phyloP scores from a whole-genome alignment of 331 rosid genomes.

The Arachis monticola region DNA sequence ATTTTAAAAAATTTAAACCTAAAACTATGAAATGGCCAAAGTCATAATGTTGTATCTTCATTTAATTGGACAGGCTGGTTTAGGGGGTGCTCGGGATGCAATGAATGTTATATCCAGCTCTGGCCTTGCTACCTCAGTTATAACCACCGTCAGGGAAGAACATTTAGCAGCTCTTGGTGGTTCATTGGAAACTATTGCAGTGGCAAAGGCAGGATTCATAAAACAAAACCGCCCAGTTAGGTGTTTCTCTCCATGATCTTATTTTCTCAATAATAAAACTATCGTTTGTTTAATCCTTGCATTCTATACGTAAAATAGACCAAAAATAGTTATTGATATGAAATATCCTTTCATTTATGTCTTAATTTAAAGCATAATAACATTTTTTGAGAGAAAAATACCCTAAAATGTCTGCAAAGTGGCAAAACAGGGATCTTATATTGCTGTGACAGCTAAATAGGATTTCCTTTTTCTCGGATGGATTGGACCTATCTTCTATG shows the following conservation, averaged over 20 bases:
- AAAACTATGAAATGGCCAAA: not conserved
- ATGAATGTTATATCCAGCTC: conserved; percentile 78
- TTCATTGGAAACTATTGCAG: conserved; percentile 88
- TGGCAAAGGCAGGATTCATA: conserved; percentile 92
- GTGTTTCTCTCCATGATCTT: conserved; percentile 60
- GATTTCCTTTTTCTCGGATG: not conserved
- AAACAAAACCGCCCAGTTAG: conserved; percentile 83
- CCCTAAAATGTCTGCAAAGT: not conserved
- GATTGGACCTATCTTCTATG: not conserved
- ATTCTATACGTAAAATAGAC: not conserved
- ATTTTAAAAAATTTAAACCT: conserved; percentile 6
- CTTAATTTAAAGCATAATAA: too few relatives aligned
- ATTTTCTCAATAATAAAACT: not conserved
- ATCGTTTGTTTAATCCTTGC: not conserved
- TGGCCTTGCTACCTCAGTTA: conserved; percentile 68
- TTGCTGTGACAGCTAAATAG: not conserved
- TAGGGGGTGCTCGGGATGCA: conserved; percentile 94
- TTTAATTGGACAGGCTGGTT: conserved; percentile 65
- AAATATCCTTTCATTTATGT: not conserved
- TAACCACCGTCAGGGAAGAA: conserved; percentile 89
- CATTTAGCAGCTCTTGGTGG: conserved; percentile 97
- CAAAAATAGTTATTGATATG: not conserved
- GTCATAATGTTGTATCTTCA: conserved; percentile 12
- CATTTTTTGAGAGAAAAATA: not conserved
- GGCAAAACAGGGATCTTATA: not conserved